phyloP scores from a whole-genome alignment of 257 asterid genomes.

The Sherardia arvensis region DNA sequence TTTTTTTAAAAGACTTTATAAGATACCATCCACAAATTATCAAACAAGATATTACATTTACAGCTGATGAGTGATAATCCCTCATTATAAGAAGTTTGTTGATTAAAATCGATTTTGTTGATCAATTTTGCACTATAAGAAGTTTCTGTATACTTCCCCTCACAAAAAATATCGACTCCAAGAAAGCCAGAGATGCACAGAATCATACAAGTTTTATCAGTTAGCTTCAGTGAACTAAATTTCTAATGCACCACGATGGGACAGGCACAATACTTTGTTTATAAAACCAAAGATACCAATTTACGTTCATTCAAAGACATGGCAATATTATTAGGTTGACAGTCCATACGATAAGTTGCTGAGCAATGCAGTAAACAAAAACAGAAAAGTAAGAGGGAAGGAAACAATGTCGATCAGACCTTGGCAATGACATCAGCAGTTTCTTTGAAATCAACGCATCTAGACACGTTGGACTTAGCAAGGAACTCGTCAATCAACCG shows the following conservation, averaged over 20 bases:
- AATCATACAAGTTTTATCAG: background rate
- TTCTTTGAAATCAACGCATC: constrained; percentile 91
- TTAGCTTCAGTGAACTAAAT: too few species aligned
- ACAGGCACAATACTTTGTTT: too few species aligned
- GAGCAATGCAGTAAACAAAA: background rate
- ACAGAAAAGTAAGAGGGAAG: background rate
- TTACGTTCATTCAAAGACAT: background rate
- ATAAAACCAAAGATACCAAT: background rate
- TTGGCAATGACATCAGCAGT: constrained; percentile 97
- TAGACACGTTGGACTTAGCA: constrained; percentile 79
- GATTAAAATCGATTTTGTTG: too few species aligned
- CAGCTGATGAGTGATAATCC: too few species aligned
- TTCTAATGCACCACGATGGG: background rate
- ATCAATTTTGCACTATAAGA: background rate
- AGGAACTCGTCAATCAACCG: constrained; percentile 86
- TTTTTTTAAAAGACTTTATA: too few species aligned
- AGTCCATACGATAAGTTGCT: background rate
- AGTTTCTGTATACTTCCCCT: background rate
- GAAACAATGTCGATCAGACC: constrained; percentile 24
- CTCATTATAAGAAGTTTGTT: too few species aligned
- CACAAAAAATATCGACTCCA: background rate
- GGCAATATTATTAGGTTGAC: background rate
- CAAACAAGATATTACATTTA: too few species aligned
- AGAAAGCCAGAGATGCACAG: background rate
- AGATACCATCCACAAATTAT: too few species aligned